Conservation (phyloP, 805 yeast species). For the Cephaloascus albidus region DNA sequence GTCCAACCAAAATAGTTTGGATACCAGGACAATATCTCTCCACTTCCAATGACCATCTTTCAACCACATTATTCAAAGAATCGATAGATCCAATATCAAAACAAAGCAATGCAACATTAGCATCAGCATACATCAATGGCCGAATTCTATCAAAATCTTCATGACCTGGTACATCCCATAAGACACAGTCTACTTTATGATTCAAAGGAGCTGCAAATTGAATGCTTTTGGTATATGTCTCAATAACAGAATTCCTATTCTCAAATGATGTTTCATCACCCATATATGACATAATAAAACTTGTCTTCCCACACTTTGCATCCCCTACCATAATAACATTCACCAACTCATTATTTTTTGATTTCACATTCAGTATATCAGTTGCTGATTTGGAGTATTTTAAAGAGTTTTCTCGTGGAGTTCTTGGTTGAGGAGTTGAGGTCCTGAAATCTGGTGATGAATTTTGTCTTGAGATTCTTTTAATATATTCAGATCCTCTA, state of each 20-base stretch:
- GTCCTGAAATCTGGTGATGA: conserved; percentile 2
- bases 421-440: conserved; percentile 1
- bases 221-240: conserved; percentile 10
- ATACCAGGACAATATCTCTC: conserved; percentile 26
- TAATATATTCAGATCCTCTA: too few relatives aligned
- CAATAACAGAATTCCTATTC: conserved; percentile 4
- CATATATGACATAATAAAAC: conserved; percentile 10
- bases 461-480: background rate
- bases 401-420: background rate
- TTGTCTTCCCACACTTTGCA: conserved; percentile 14
- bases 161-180: conserved; percentile 34
- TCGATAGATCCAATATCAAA: conserved; percentile 22
- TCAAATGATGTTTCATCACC: conserved; percentile 4
- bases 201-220: conserved; percentile 3
- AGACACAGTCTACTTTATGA: conserved; percentile 15
- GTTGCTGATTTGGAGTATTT: background rate
- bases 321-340: conserved; percentile 13
- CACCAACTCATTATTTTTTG: background rate
- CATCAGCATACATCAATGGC: conserved; percentile 31
- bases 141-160: conserved; percentile 28
- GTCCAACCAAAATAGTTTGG: conserved; percentile 24
- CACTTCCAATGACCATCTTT: conserved; percentile 34
- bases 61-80: conserved; percentile 22
- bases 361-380: background rate
- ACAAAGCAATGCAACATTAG: conserved; percentile 26